These are phyloP conservation scores for Sherardia arvensis DNA, from an alignment of 257 asterid species.

Conservation along the genomic window DNA sequence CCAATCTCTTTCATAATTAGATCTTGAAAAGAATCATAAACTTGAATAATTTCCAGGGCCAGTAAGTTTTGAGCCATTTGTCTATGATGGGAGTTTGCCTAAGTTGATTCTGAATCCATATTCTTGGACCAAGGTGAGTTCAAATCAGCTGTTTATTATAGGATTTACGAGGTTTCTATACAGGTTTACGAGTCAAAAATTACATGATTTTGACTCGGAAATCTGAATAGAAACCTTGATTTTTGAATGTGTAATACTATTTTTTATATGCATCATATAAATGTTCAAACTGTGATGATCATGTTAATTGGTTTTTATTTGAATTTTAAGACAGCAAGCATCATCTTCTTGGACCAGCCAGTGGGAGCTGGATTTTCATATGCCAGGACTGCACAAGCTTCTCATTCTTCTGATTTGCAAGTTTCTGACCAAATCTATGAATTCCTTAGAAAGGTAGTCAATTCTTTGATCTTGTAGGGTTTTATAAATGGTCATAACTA, in stretches of 20 bases:
- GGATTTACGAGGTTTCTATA: neutral
- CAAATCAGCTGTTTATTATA: neutral
- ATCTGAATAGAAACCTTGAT: no score
- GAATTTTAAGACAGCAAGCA: conserved; percentile 16
- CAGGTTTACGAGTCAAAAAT: neutral
- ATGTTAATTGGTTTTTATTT: no score
- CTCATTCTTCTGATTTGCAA: conserved; percentile 7
- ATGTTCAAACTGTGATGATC: neutral
- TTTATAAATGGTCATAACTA: no score
- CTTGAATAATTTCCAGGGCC: conserved; percentile 15
- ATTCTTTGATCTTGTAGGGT: neutral
- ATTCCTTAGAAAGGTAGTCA: conserved; percentile 21
- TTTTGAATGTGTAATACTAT: no score
- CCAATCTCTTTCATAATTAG: neutral
- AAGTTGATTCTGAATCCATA: conserved; percentile 12
- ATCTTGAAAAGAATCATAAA: neutral
- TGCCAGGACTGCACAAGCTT: conserved; percentile 17
- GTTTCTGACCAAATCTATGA: conserved; percentile 13
- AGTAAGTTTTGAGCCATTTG: conserved; percentile 2
- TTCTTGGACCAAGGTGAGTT: conserved; percentile 28
- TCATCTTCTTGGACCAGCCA: conserved; percentile 21
- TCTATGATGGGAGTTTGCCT: conserved; percentile 20
- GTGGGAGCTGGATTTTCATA: conserved; percentile 28
- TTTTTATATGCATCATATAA: no score
- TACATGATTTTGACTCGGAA: no score